Evolutionary conservation across 192 early-diverging fungal species (phyloP), one percentile per base, ranked within the genome.

Genomic region (Anaeromyces robustus): DNA sequence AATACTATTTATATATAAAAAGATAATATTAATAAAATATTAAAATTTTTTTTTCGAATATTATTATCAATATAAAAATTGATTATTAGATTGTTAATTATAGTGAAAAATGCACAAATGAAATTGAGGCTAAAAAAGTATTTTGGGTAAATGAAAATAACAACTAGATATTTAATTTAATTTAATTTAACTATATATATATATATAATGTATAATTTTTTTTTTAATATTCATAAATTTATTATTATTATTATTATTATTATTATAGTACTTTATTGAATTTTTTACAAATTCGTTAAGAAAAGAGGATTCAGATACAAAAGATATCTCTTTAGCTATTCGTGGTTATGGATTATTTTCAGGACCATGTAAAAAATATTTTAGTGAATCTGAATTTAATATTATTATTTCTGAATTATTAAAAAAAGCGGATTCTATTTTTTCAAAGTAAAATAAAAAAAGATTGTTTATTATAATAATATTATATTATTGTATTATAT

Each of bases 331-430:
- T 5, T 84, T 92, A 0, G 90, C 91, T n/a, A 87, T 94, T 77
- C 87, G 90, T 79, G 91, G 90, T 28, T 88, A 92, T 79, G 93
- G 93, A 12, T 88, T 91, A 78, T 90, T 94, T 82, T 88, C 92
- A 2, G 85, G 83, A 18, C 89, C 88, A 26, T 90, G 87, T 80
- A 90, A 85, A 52, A 80, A 81, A n/a, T 84, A 88, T 12, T 82
- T 89, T 68, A 81, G 83, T 2, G 84, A 83, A 31, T 86, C 85
- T 19, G 82, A 84, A n/a, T 81, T 92, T 13, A 80, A 84, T 26
- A 29, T 79, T 17, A 81, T 94, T 7, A 80, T 89, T 14, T 80
- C 86, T 0, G 79, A 84, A 26, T 82, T 93, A 5, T 83, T 91
- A 28, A 85, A 86, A 78, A 87, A 86, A 80, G 86, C 86, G 52